Evolutionary conservation across 805 yeast genomes (phyloP).

Genomic region (Diddensiella caesifluorescens): DNA sequence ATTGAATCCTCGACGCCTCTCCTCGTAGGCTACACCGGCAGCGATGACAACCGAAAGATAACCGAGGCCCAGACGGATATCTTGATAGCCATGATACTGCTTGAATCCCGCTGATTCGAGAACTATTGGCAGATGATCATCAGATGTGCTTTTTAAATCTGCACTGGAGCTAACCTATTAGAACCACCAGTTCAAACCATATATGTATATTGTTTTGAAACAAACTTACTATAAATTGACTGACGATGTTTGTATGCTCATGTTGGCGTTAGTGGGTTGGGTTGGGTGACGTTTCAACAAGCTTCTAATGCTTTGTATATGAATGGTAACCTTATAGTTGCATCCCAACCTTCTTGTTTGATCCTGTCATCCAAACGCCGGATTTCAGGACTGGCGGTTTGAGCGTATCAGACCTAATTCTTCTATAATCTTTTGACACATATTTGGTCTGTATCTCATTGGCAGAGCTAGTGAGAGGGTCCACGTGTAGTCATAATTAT

Average conservation of each 20-base stretch:
- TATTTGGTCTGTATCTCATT: too few species aligned
- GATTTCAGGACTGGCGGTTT: too few species aligned
- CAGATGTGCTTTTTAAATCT: constrained; percentile 30
- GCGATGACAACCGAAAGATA: constrained; percentile 29
- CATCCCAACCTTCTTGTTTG: too few species aligned
- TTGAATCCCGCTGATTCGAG: constrained; percentile 25
- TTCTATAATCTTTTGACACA: too few species aligned
- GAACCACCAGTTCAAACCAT: neutral
- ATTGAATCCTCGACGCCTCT: constrained; percentile 30
- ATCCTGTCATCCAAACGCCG: too few species aligned
- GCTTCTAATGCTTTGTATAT: too few species aligned
- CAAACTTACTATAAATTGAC: constrained; percentile 22
- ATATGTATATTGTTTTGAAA: neutral
- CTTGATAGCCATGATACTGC: constrained; percentile 22
- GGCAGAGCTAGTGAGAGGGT: too few species aligned
- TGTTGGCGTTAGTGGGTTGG: too few species aligned
- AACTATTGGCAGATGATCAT: constrained; percentile 29
- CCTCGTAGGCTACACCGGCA: constrained; percentile 26
- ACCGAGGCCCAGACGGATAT: constrained; percentile 29
- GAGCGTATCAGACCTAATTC: too few species aligned
- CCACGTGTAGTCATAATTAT: too few species aligned
- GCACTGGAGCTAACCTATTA: constrained; percentile 23
- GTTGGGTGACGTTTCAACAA: too few species aligned
- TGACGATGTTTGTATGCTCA: constrained; percentile 15
- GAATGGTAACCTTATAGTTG: too few species aligned